Evolutionary conservation across 305 asterid genomes (phyloP).

Genomic region (Lippia alba): DNA sequence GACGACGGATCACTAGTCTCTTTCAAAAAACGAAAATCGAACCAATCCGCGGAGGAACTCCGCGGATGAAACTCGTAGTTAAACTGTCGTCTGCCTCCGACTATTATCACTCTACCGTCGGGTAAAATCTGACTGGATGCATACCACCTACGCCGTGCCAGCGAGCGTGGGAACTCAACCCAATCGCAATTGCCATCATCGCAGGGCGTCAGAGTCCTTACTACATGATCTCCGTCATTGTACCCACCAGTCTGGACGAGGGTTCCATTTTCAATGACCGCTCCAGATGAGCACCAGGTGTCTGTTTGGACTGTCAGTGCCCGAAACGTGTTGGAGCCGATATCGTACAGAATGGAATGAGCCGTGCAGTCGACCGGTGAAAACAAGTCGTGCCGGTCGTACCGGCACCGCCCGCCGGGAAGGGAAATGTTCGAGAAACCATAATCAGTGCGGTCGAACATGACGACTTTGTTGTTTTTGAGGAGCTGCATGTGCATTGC

Average conservation of each 20-base stretch:
- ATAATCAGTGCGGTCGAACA: conserved; percentile 69
- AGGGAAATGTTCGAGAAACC: conserved; percentile 71
- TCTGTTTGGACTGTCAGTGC: conserved; percentile 58
- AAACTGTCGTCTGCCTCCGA: conserved; percentile 66
- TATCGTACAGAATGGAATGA: conserved; percentile 62
- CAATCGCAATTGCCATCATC: conserved; percentile 51
- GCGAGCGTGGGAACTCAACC: conserved; percentile 51
- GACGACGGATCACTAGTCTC: conserved; percentile 51
- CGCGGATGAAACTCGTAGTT: conserved; percentile 62
- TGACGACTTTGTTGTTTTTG: conserved; percentile 57
- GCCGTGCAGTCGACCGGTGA: conserved; percentile 64
- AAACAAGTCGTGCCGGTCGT: conserved; percentile 39
- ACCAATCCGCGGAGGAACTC: background rate
- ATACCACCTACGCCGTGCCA: conserved; percentile 65
- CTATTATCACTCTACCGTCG: conserved; percentile 56
- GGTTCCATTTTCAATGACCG: conserved; percentile 62
- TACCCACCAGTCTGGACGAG: conserved; percentile 73
- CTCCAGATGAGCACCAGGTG: conserved; percentile 82
- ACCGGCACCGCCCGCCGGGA: conserved; percentile 50
- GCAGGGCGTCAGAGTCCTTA: conserved; percentile 50
- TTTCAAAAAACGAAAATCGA: conserved; percentile 47
- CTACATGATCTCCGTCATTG: conserved; percentile 58
- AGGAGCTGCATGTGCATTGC: conserved; percentile 74
- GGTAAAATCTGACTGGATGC: conserved; percentile 67
- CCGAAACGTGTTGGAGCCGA: conserved; percentile 38